phyloP scores from a whole-genome alignment of 2,329 filamentous ascomycete genomes.

The Plectosphaerella cucumerina region DNA sequence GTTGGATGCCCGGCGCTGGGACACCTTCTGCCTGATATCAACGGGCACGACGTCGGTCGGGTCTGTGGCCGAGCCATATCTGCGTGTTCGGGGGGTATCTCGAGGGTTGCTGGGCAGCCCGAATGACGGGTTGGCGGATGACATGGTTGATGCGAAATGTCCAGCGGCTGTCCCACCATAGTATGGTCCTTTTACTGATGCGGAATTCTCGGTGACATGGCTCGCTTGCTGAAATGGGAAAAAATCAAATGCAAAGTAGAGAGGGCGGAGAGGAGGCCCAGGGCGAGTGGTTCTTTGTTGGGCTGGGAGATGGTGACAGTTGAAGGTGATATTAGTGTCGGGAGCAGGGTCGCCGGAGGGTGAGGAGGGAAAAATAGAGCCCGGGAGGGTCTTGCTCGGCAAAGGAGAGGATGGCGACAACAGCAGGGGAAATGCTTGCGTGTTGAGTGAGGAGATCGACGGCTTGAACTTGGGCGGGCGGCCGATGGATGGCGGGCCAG shows the following conservation, averaged over 20 bases:
- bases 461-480: background rate
- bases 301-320: no score
- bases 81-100: background rate
- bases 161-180: background rate
- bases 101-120: background rate
- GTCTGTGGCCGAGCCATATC: background rate
- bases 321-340: no score
- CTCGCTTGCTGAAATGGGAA: no score
- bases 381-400: background rate
- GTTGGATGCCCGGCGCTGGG: no score
- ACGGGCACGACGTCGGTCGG: background rate
- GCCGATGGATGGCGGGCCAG: background rate
- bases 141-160: background rate
- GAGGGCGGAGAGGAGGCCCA: no score
- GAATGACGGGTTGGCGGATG: background rate
- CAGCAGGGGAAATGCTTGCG: background rate
- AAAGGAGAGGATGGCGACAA: background rate
- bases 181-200: background rate
- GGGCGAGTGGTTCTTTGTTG: no score
- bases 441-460: background rate
- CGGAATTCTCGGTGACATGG: background rate
- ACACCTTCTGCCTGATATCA: background rate
- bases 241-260: no score
- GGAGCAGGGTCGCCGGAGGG: no score
- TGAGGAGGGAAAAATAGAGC: no score